Conservation (phyloP, 192 early-diverging fungal genomes). For the Mortierella antarctica region DNA sequence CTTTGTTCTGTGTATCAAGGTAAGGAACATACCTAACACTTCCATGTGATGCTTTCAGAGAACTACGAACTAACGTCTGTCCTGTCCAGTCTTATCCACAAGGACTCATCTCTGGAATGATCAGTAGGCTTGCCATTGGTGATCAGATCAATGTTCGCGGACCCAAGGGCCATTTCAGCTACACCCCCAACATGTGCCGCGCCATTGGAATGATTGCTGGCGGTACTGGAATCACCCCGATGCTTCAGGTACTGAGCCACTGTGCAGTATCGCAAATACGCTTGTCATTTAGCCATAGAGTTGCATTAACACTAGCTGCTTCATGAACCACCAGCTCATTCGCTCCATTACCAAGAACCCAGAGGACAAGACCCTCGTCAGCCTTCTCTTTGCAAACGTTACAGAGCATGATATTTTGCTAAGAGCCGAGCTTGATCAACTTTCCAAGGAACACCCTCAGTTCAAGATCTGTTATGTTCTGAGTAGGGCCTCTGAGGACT, state of each 20-base stretch:
- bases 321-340: constrained; percentile 69
- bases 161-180: constrained; percentile 91
- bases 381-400: constrained; percentile 92
- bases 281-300: background rate
- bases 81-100: constrained; percentile 77
- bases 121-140: constrained; percentile 76
- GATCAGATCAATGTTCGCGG: constrained; percentile 81
- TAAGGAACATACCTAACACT: constrained; percentile 30
- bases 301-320: background rate
- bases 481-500: constrained; percentile 80
- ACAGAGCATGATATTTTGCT: constrained; percentile 89
- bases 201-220: constrained; percentile 93
- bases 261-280: background rate
- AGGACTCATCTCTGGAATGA: constrained; percentile 82
- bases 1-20: constrained; percentile 95
- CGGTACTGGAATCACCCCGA: constrained; percentile 96
- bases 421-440: constrained; percentile 80
- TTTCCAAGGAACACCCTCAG: constrained; percentile 77
- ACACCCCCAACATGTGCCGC: constrained; percentile 82
- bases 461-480: constrained; percentile 87
- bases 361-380: constrained; percentile 85
- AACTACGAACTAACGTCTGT: background rate
- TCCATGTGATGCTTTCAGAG: background rate
- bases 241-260: constrained; percentile 75
- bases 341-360: constrained; percentile 87